Evolutionary conservation across 805 yeast species (phyloP), one percentile per base, ranked within the genome.

Genomic region (Ogataea paraovalis): DNA sequence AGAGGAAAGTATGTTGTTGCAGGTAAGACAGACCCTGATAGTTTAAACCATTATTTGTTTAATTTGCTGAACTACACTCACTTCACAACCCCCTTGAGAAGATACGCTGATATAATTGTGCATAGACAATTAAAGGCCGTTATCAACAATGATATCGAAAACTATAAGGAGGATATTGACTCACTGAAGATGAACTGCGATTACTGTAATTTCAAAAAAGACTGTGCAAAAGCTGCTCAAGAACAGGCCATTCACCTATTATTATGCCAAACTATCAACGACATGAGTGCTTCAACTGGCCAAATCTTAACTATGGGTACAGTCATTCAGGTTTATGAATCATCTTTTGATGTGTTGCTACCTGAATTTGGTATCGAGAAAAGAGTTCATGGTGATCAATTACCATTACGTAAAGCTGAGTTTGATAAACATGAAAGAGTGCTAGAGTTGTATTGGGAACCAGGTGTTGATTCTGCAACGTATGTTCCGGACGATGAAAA

Each of bases 291-390:
- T 45, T 69, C 76, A 14, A 82, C 92, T 14, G 96, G 96, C 2
- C 96, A 89, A 64, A 64, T 89, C 43, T 74, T 92, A 53, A 82
- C 90, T 36, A 82, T 83, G 79, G 97, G 96, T 14, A 80, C 89
- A 14, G 94, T 92, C 16, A 69, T 89, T 22, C 97, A 90, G 65
- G 97, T 92, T 9, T 91, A 92, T 65, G 98, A 94, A 67, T 87
- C 96, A 1, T 88, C 98, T 2, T 94, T 94, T 69, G 99, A 94
- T 65, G 92, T 91, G 3, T 80, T 86, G 55, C 74, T 91, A 52
- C 96, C 97, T 2, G 96, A 89, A 55, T 85, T 90, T 69, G 97
- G 97, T 39, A 86, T 91, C 57, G 97, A 91, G 64, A 91, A 91
- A 67, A 77, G 97, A 60, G 97, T 91, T 20, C 99, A 94, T 61